Base-by-base conservation (phyloP, 2,329 filamentous ascomycete species). In the Pseudogymnoascus sp. region DNA sequence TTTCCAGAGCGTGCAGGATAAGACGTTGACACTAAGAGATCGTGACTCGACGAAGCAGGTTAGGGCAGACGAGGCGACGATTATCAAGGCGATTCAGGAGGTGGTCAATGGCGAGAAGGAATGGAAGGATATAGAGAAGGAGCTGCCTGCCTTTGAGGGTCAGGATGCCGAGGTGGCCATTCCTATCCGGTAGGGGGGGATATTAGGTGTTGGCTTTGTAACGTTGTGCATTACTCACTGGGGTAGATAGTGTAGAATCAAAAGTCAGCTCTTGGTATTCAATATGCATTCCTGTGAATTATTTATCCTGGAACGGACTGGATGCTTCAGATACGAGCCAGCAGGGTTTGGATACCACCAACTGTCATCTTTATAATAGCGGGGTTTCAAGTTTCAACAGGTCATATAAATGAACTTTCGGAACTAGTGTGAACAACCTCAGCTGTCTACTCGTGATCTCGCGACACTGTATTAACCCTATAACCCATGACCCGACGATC, bases 1-100 rank as follows among this genome's bases (percentile, higher is more conserved):
- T 76, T 97, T 97, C 84, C 91, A 97, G 81, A 96, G 91, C 59
- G 80, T 96, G 69, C 87, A 96, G 77, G 92, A 97, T 75, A 85
- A 85, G 73, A 89, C 89, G 6, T 85, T 96, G 73, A 97, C 93
- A 1, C 84, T 97, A 68, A 83, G 93, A 73, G 93, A 97, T 75
- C 88, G 92, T 67, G 95, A 97, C 78, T 89, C 88, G 44, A 97
- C 91, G 62, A 89, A 87, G 75, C 93, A 97, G 79, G 92, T 97
- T 64, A 89, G 95, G 66, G 90, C 90, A 10, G 87, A 86, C 66
- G 84, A 95, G 74, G 88, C 90, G 42, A 89, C 89, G 73, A 91
- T 97, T 64, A 78, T 95, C 65, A 82, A 84, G 63, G 91, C 91
- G 28, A 84, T 95, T 70, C 72, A 76, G 69, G 70, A 73, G 8